Evolutionary conservation across 352 stramenopile genomes (phyloP), one percentile per base, ranked within the genome.

Genomic region (Aphanomyces invadans): DNA sequence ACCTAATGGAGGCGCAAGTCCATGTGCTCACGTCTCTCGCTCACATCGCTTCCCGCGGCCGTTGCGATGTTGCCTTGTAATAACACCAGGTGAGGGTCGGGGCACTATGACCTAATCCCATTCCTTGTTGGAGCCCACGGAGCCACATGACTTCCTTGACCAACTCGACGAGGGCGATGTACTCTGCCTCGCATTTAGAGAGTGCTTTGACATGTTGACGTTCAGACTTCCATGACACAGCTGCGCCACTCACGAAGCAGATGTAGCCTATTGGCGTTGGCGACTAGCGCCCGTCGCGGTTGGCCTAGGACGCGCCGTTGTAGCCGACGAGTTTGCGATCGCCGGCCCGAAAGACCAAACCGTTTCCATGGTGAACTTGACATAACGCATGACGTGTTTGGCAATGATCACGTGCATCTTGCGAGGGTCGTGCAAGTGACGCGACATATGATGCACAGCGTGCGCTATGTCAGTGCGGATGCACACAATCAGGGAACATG

Each of bases 401-500:
- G 46, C 56, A 31, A 5, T 31, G 21, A 52, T 5, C 21, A 64
- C 4, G 28, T 64, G 56, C 19, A 21, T 15, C 28, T 9, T 31
- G 25, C 56, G 56, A 25, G 56, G 56, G 4, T 62, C 32, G 21
- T 64, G 56, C 0, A 67, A 2, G 33, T 60, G 60, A 2, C 44
- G 11, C 9, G 39, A 57, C 4, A 73, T 49, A 0, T 39, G 31
- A 49, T 68, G 46, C 0, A 68, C 62, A 0, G 53, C 61, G 38
- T 70, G 65, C 1, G 71, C 63, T 29, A 76, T 67, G 36, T 76
- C 68, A 2, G 71, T 57, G 11, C 71, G 32, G 0, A 68, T 67
- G 59, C 68, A 70, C 12, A 63, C 63, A 10, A 70, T 65, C 36
- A 74, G 38, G 65, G 71, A 74, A 7, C n/a, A 59, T 29, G 4